A percentile compares a stretch with the other conserved stretches of the same genome.
Conservation (phyloP, 2,329 filamentous ascomycete genomes). For the Diaporthe sp. region DNA sequence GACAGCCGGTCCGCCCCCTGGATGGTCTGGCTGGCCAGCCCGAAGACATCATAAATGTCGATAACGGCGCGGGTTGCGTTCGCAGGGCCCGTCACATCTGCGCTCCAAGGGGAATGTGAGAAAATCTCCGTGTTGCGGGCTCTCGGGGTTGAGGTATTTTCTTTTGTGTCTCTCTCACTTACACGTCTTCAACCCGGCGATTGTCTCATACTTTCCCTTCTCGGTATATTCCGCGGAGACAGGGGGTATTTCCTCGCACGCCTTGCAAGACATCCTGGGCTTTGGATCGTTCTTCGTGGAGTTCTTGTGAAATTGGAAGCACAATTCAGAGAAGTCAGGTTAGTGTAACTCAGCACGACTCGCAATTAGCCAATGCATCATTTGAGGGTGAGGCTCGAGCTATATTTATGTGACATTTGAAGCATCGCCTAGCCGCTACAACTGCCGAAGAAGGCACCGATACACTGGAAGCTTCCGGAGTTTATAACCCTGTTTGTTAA, state of each 20-base stretch:
- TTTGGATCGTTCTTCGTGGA: not conserved
- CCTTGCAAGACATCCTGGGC: conserved; percentile 44
- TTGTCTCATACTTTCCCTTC: conserved; percentile 56
- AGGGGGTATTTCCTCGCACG: conserved; percentile 53
- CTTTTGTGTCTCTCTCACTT: conserved; percentile 35
- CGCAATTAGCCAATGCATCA: not conserved
- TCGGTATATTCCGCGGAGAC: conserved; percentile 55
- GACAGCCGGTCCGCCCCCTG: conserved; percentile 63
- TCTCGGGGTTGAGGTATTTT: not conserved
- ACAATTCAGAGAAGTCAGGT: not conserved
- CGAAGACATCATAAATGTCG: conserved; percentile 64
- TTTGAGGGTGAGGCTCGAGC: not conserved
- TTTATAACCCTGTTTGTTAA: not conserved
- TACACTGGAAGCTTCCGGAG: no score
- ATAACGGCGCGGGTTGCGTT: conserved; percentile 55
- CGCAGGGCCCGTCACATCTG: conserved; percentile 54
- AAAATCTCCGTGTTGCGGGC: not conserved
- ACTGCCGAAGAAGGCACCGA: conserved; percentile 27
- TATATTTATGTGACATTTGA: conserved; percentile 3
- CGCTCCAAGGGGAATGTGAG: not conserved
- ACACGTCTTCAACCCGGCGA: conserved; percentile 60
- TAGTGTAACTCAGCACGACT: not conserved
- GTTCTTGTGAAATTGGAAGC: no score
- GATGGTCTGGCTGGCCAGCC: conserved; percentile 58
- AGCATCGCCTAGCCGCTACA: conserved; percentile 1